Percentiles rank a stretch among this genome's conserved stretches.
Conservation (phyloP, 495 filamentous ascomycete genomes). For the Aspergillus cristatus region DNA sequence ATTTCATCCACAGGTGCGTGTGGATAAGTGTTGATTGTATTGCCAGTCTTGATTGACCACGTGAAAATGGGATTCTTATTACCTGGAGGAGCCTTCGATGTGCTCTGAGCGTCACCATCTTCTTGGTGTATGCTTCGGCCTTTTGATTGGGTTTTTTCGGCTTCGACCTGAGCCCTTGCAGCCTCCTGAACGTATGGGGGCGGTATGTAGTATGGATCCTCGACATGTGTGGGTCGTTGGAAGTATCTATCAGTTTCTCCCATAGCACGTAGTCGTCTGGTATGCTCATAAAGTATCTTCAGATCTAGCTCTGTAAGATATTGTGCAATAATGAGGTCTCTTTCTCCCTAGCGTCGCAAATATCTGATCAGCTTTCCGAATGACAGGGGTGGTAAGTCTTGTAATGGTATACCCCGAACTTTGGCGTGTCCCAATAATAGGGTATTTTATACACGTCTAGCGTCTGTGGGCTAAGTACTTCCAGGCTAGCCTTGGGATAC, state of each 20-base stretch:
- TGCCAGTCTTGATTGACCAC: slow-evolving; percentile 1
- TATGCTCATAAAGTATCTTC: slow-evolving; percentile 1
- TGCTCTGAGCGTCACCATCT: not conserved
- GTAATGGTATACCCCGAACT: slow-evolving; percentile 1
- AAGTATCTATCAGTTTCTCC: not conserved
- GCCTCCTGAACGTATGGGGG: slow-evolving; percentile 1
- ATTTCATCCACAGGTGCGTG: not conserved
- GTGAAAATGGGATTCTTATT: slow-evolving; percentile 1
- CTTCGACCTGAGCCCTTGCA: slow-evolving; percentile 1
- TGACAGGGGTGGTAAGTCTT: no score
- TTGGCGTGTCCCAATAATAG: slow-evolving; percentile 1
- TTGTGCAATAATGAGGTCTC: slow-evolving; percentile 1
- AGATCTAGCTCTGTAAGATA: slow-evolving; percentile 1
- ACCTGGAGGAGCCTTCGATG: no score
- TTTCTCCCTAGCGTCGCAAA: slow-evolving; percentile 1
- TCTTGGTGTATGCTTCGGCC: not conserved
- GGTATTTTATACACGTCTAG: slow-evolving; percentile 2
- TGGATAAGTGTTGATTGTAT: not conserved
- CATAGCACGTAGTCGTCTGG: slow-evolving; percentile 1
- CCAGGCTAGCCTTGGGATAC: not conserved
- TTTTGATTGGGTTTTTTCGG: not conserved
- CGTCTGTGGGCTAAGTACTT: slow-evolving; percentile 1
- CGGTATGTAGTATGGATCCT: slow-evolving; percentile 3
- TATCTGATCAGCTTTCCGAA: no score
- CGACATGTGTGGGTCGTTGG: not conserved